Evolutionary conservation across 331 rosid genomes (phyloP), one percentile per base, ranked within the genome.

Genomic region (Cydonia oblonga): DNA sequence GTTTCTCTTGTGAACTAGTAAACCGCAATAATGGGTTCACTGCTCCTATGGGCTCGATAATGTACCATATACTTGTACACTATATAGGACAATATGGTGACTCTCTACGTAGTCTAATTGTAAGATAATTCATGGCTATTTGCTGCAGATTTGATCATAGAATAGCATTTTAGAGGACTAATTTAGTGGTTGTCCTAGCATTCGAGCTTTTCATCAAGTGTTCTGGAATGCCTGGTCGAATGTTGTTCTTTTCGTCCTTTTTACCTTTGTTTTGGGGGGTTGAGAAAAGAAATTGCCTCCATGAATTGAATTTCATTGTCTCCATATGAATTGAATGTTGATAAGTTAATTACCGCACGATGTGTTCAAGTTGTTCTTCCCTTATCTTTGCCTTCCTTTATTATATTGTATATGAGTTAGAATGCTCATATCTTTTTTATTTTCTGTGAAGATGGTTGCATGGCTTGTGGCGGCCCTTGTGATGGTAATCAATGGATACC

Each of bases 401-500:
- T n/a, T 11, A 59, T 11, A 12, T 57, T 7, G 24, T 65, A n/a
- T 18, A 42, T 32, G 64, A 14, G 9, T 7, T 28, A 49, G 29
- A 18, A 42, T 40, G 59, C 53, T 74, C 74, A 35, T 49, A 16
- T 61, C 22, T 26, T 54, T 13, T 72, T 79, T 77, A 56, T 64
- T 40, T 78, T 75, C 58, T 30, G 14, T 75, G 58, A 86, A 95
- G 99, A 81, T 38, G 33, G 46, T 80, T 29, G 82, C 99, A 15
- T 95, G 99, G 99, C 76, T 84, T 20, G 99, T 95, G 87, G 93
- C 99, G 62, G 92, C 75, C 33, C 86, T 95, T 64, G 97, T 95
- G 87, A 95, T 91, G 44, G 82, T 83, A 73, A 95, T 95, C 60
- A 95, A 95, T 44, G 99, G 97, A 57, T 91, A 95, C 83, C 92